Base-by-base conservation (phyloP, 345 rosid genomes). In the Linum trigynum region DNA sequence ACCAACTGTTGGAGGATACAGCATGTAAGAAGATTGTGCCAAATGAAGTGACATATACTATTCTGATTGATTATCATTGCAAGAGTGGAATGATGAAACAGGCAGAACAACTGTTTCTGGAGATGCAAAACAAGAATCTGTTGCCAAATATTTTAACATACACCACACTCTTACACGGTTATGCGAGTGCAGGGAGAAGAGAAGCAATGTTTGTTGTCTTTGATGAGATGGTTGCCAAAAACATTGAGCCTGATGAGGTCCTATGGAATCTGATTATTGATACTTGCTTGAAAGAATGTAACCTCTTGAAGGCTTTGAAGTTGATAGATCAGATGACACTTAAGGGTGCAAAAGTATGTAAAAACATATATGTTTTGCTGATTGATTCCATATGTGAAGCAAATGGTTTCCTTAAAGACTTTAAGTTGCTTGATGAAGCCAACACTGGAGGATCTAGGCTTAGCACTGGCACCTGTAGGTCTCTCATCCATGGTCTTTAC, bases 11-110 rank as follows among this genome's bases (percentile, higher is more conserved):
- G 57, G 81, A 81, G 65, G 78, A 76, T 67, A 76, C 78, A 78
- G 61, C 68, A 39, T 81, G 74, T 57, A 76, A 65, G 66, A 70
- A 71, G 65, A 69, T 81, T 38, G 68, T 63, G 59, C 88, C 89
- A 61, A 76, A 88, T 72, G 79, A 77, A 35, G 82, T 84, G 69
- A 88, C 97, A 40, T 88, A 85, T 71, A 82, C 84, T 41, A 85
- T 77, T 70, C 74, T 86, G 75, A 91, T 91, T 64, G 89, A 83
- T 72, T 58, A 78, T 74, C 75, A 80, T 45, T 85, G 94, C 82
- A 86, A 81, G 75, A 77, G 59, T 45, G 88, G 86, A 66, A 67
- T 58, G 39, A 58, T 86, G 62, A 73, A 78, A 67, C 85, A 85
- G 72, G 97, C 88, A n/a, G 81, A 77, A 63, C 65, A 80, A 66